phyloP scores from a whole-genome alignment of 371 early-diverging fungal genomes.

The Coemansia sp. region DNA sequence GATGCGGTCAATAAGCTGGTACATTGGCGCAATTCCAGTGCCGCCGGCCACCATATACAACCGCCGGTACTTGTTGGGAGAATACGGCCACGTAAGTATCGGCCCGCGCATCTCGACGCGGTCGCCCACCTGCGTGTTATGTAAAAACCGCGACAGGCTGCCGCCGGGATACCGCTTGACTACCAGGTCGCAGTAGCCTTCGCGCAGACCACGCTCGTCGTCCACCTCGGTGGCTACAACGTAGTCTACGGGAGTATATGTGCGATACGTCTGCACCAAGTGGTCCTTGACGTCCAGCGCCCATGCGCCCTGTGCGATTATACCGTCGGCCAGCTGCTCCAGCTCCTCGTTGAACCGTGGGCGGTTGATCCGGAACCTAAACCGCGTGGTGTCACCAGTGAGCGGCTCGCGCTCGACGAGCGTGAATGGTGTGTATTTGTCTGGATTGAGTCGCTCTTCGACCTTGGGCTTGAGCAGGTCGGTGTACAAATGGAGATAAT shows the following conservation, averaged over 20 bases:
- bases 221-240: conserved; percentile 38
- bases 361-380: conserved; percentile 76
- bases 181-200: conserved; percentile 79
- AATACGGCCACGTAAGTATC: conserved; percentile 72
- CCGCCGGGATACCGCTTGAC: conserved; percentile 73
- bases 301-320: conserved; percentile 54
- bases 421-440: conserved; percentile 69
- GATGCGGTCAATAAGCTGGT: conserved; percentile 69
- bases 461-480: conserved; percentile 43
- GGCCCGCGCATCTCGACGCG: conserved; percentile 88
- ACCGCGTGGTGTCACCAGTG: conserved; percentile 72
- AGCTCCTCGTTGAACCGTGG: conserved; percentile 61
- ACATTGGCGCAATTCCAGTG: conserved; percentile 92
- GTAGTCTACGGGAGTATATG: conserved; percentile 60
- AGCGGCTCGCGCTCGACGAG: conserved; percentile 60
- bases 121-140: conserved; percentile 77
- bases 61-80: conserved; percentile 63
- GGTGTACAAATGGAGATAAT: conserved; percentile 38
- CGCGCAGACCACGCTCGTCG: conserved; percentile 34
- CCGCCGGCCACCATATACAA: conserved; percentile 90
- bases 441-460: conserved; percentile 54
- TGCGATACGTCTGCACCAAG: conserved; percentile 55
- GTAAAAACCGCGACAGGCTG: conserved; percentile 72
- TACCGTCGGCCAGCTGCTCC: conserved; percentile 62
- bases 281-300: conserved; percentile 50